These are phyloP conservation scores for Saitoella complicata DNA, from an alignment of 805 yeast genomes.

Conservation along the genomic window DNA sequence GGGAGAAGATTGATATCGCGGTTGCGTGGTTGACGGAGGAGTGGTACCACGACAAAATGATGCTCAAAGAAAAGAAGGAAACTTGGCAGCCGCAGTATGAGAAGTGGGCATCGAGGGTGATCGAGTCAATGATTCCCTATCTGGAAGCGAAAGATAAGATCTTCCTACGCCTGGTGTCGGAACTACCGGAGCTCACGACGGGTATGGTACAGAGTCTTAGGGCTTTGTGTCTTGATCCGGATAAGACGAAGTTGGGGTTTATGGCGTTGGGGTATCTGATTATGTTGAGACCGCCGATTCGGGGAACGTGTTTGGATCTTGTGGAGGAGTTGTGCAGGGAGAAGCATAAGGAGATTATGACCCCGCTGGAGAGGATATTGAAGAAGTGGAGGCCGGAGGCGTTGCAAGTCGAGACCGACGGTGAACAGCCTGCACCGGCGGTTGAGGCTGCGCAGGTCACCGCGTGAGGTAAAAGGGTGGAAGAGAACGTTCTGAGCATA, in stretches of 20 bases:
- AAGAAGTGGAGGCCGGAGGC: slow-evolving; percentile 16
- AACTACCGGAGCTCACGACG: slow-evolving; percentile 59
- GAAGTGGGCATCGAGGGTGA: slow-evolving; percentile 50
- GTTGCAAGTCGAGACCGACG: too few relatives aligned
- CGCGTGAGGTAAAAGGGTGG: too few relatives aligned
- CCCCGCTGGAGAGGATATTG: slow-evolving; percentile 16
- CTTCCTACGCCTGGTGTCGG: slow-evolving; percentile 71
- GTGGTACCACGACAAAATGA: slow-evolving; percentile 54
- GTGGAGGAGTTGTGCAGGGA: slow-evolving; percentile 18
- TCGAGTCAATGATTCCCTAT: slow-evolving; percentile 72
- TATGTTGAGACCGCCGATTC: slow-evolving; percentile 82
- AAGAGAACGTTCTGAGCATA: too few relatives aligned
- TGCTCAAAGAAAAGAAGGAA: slow-evolving; percentile 17
- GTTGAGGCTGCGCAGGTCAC: too few relatives aligned
- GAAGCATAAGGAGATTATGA: slow-evolving; percentile 13
- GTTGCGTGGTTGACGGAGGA: slow-evolving; percentile 94
- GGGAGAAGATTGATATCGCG: slow-evolving; percentile 52
- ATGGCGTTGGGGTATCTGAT: slow-evolving; percentile 62
- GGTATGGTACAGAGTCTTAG: slow-evolving; percentile 47
- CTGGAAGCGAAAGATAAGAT: slow-evolving; percentile 67
- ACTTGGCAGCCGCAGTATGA: slow-evolving; percentile 32
- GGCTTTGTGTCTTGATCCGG: slow-evolving; percentile 73
- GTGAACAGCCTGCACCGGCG: too few relatives aligned
- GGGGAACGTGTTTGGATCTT: slow-evolving; percentile 26
- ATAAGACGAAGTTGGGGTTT: slow-evolving; percentile 62